Evolutionary conservation across 108 stramenopile genomes (phyloP), one percentile per base, ranked within the genome.

Genomic region (Parmales sp.): DNA sequence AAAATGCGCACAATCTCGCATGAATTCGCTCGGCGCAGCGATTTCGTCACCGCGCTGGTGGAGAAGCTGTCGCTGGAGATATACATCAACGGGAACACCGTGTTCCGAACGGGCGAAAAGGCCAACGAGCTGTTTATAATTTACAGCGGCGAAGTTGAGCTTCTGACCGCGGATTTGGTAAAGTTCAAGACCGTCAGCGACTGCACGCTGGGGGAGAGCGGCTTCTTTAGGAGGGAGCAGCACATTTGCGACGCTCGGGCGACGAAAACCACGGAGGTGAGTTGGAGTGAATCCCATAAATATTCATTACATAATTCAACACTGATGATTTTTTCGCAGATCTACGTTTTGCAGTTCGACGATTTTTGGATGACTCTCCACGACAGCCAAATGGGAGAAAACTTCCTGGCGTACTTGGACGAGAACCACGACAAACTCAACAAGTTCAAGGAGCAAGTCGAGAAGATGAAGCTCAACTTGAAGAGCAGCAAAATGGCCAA

Each of bases 381-480:
- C 45, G 37, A 46, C 54, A 31, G 41, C 11, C 23, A 50, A 26
- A 48, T 65, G 20, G 22, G 20, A 28, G 11, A 22, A 39, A 39
- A 20, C 39, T 65, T 39, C 64, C 9, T 65, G 2, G 68, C 67
- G 3, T 67, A 78, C 51, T 38, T 78, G 37, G 38, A 48, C 38
- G 51, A 51, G 31, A 64, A 82, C 43, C 49, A 76, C 11, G 13
- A 38, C 0, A 28, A 51, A 37, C 65, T 82, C 0, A 22, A 38
- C 54, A 51, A 68, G 49, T 43, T 68, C 23, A 76, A 74, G 44
- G 70, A 69, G 7, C 54, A 69, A 18, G 64, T 76, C 23, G 45
- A 46, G 39, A 78, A 83, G 43, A 83, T 77, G 20, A 78, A 69
- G 28, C 66, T 68, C 31, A 82, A 80, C 43, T 73, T 82, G 36